Percentiles rank a stretch among this genome's conserved stretches.
Evolutionary conservation across 441 rosid genomes (phyloP).

Genomic region (Isatis lusitanica): DNA sequence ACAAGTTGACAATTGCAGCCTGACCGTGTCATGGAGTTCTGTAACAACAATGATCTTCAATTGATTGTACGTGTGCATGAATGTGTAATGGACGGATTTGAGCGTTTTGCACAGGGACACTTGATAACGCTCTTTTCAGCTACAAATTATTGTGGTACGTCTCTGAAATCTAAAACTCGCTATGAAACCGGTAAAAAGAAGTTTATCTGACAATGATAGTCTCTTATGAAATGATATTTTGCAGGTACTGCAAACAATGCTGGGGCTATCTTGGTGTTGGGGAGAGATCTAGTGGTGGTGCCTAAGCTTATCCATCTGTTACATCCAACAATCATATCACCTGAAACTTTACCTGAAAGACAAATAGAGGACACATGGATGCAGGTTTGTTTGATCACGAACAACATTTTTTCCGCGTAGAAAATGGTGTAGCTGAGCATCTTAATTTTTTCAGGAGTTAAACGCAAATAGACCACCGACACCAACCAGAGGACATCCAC

Average conservation of each 20-base stretch:
- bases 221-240: not conserved
- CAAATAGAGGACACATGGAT: slow-evolving; percentile 97
- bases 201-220: not conserved
- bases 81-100: slow-evolving; percentile 99
- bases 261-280: slow-evolving; percentile 94
- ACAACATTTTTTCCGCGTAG: not conserved
- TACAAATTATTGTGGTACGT: slow-evolving; percentile 64
- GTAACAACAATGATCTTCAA: slow-evolving; percentile 96
- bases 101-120: slow-evolving; percentile 97
- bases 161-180: not conserved
- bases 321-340: slow-evolving; percentile 90
- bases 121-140: slow-evolving; percentile 95
- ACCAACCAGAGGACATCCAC: slow-evolving; percentile 98
- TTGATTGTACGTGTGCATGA: slow-evolving; percentile 97
- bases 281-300: slow-evolving; percentile 98
- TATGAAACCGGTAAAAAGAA: not conserved
- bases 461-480: slow-evolving; percentile 96
- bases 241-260: slow-evolving; percentile 98
- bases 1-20: slow-evolving; percentile 57
- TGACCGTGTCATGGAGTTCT: slow-evolving; percentile 98
- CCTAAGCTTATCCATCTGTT: slow-evolving; percentile 95
- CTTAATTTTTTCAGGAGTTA: slow-evolving; percentile 61
- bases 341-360: slow-evolving; percentile 80
- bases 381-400: slow-evolving; percentile 62
- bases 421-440: not conserved